A percentile compares a stretch with the other conserved stretches of the same genome.
These are phyloP conservation scores for Coprinopsis strossmayeri DNA, from an alignment of 768 basidiomycete genomes.

Conservation along the genomic window DNA sequence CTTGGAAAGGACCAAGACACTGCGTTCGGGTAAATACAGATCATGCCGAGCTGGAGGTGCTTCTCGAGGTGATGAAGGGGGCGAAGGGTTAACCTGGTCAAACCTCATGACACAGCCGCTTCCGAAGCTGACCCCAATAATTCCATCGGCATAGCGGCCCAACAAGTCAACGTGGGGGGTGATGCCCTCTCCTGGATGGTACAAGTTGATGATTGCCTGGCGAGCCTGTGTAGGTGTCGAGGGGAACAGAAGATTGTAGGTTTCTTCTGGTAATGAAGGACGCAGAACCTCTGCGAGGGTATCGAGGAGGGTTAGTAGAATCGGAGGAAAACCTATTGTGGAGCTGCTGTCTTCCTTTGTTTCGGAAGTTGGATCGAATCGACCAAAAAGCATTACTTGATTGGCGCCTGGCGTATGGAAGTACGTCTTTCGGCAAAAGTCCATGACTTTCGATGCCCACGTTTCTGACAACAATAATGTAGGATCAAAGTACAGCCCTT, in stretches of 20 bases:
- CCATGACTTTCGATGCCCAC: slow-evolving; percentile 41
- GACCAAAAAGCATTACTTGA: slow-evolving; percentile 85
- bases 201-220: slow-evolving; percentile 88
- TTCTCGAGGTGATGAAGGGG: background rate
- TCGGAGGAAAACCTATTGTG: slow-evolving; percentile 45
- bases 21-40: slow-evolving; percentile 70
- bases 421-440: slow-evolving; percentile 51
- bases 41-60: slow-evolving; percentile 24
- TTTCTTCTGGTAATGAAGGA: slow-evolving; percentile 41
- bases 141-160: slow-evolving; percentile 80
- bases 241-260: slow-evolving; percentile 59
- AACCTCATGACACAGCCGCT: slow-evolving; percentile 82
- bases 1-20: slow-evolving; percentile 69
- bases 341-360: slow-evolving; percentile 10
- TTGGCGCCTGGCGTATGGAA: slow-evolving; percentile 49
- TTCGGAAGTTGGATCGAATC: slow-evolving; percentile 19
- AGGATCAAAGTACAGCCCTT: slow-evolving; percentile 59
- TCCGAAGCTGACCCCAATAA: slow-evolving; percentile 80
- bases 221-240: slow-evolving; percentile 41
- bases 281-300: slow-evolving; percentile 41
- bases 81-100: slow-evolving; percentile 19
- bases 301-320: slow-evolving; percentile 48
- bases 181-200: slow-evolving; percentile 86
- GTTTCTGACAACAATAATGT: slow-evolving; percentile 41
- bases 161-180: slow-evolving; percentile 83